phyloP scores from a whole-genome alignment of 2,329 filamentous ascomycete species.

The Fusarium cyanostomum region DNA sequence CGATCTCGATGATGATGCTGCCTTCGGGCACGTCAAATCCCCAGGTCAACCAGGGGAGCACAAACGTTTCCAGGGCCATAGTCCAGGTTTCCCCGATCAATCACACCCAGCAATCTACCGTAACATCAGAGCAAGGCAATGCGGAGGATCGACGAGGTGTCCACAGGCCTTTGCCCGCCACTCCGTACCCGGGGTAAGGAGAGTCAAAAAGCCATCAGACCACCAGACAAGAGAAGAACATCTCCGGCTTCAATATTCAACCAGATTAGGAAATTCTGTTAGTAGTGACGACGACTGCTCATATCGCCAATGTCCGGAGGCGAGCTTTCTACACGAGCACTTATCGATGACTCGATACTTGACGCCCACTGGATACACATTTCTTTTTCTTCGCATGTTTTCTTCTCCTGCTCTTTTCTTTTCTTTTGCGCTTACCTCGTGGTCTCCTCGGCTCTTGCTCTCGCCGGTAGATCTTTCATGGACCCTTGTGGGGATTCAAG shows the following conservation, averaged over 20 bases:
- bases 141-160: conserved; percentile 15
- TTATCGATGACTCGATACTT: neutral
- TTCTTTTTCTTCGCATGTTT: neutral
- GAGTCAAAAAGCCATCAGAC: neutral
- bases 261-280: neutral
- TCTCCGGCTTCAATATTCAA: neutral
- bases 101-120: conserved; percentile 17
- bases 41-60: conserved; percentile 1
- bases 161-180: no score
- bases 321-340: neutral
- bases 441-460: neutral
- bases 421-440: conserved; percentile 5
- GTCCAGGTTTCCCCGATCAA: conserved; percentile 4
- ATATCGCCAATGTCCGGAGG: neutral
- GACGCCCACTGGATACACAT: neutral
- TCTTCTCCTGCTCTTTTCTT: conserved; percentile 3
- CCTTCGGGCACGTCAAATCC: neutral
- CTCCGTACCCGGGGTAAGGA: neutral
- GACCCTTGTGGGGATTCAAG: neutral
- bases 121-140: conserved; percentile 1
- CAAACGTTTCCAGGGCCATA: neutral
- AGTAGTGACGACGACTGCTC: neutral
- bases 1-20: conserved; percentile 1
- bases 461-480: neutral
- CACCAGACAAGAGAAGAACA: neutral